These are phyloP conservation scores for Amanita pseudoporphyria DNA, from an alignment of 768 basidiomycete genomes.

Conservation along the genomic window DNA sequence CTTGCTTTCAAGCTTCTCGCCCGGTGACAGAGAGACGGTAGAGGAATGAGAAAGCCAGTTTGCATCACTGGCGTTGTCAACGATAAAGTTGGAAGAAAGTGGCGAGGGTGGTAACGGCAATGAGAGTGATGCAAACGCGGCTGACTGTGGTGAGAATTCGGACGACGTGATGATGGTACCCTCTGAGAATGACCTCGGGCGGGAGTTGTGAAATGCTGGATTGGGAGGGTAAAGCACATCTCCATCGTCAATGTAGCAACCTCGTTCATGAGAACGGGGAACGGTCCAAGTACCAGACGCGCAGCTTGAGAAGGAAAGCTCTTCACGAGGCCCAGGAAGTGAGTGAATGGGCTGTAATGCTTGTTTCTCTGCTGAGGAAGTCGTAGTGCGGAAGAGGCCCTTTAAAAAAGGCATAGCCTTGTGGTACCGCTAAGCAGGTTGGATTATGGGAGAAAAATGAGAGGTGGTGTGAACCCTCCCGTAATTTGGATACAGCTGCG, in stretches of 20 bases:
- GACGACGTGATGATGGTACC: not conserved
- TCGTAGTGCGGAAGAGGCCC: not conserved
- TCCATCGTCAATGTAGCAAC: not conserved
- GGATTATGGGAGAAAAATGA: not conserved
- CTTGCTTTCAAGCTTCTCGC: not conserved
- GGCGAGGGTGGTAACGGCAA: not conserved
- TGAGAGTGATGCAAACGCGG: not conserved
- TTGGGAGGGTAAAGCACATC: not conserved
- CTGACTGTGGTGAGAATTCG: not conserved
- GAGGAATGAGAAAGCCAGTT: not conserved
- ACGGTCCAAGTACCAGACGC: not conserved
- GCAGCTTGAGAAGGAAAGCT: not conserved
- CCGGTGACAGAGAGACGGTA: not conserved
- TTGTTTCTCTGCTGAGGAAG: not conserved
- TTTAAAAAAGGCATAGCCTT: not conserved
- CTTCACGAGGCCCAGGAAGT: too few relatives aligned
- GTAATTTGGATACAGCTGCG: not conserved
- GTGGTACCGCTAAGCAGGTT: not conserved
- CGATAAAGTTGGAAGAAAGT: not conserved
- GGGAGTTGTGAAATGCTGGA: not conserved
- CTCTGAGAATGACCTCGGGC: not conserved
- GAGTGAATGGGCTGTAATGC: not conserved
- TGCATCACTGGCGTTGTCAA: too few relatives aligned
- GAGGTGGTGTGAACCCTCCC: not conserved
- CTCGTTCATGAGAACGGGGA: not conserved